Evolutionary conservation across 2,329 filamentous ascomycete genomes (phyloP).

Genomic region (Trichoderma atrobrunneum): DNA sequence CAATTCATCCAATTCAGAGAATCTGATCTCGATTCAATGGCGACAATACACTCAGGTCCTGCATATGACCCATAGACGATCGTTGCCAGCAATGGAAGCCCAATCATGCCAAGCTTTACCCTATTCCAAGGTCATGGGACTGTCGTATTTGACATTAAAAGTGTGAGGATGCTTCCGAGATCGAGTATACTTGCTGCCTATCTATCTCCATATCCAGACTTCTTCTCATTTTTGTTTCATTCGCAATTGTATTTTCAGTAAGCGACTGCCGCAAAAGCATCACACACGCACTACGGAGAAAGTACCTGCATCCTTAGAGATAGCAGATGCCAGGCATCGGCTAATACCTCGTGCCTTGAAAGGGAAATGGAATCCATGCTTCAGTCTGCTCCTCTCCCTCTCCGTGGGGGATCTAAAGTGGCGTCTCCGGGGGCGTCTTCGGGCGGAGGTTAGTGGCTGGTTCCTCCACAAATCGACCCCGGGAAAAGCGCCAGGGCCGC

Average conservation of each 20-base stretch:
- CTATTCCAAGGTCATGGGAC: constrained; percentile 12
- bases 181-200: not conserved
- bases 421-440: not conserved
- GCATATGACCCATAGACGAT: not conserved
- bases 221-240: not conserved
- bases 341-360: not conserved
- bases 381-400: not conserved
- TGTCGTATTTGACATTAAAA: not conserved
- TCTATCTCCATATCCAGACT: not conserved
- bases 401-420: not conserved
- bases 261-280: not conserved
- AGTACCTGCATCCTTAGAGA: not conserved
- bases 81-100: not conserved
- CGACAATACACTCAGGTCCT: not conserved
- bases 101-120: not conserved
- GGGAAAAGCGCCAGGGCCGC: not conserved
- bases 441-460: not conserved
- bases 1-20: not conserved
- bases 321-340: not conserved
- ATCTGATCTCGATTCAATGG: not conserved
- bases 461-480: not conserved
- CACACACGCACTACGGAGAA: not conserved
- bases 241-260: not conserved
- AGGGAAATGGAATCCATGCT: not conserved
- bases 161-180: not conserved